Base-by-base conservation (phyloP, 805 yeast species). In the Sungouiella blattae region DNA sequence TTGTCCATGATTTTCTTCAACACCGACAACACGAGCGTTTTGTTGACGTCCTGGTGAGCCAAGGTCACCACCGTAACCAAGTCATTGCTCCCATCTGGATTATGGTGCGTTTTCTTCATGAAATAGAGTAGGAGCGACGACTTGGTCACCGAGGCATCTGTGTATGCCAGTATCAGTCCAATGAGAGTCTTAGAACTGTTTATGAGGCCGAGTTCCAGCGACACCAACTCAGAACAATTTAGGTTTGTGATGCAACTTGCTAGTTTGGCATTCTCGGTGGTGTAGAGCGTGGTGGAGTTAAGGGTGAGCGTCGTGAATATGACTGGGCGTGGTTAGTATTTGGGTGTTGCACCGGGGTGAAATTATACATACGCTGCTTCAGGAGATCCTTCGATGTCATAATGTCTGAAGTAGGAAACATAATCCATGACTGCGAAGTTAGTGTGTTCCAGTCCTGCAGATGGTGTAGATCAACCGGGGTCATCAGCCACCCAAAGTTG, bases 211-310 rank as follows among this genome's bases (percentile, higher is more conserved):
- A 77, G 54, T 34, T 77, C 81, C 43, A 69, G 73, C 11, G 79
- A 68, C 4, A 78, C 62, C 1, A 71, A 55, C 46, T 78, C 84
- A 1, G 74, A 63, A 37, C 80, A 69, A 44, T 75, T 76, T 32
- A 77, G 56, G 33, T 64, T 68, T 27, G 68, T 58, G 17, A 67
- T 42, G n/a, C 58, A 49, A 20, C 67, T 63, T 1, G 65, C 59
- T 25, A 78, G 53, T 16, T 59, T 61, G 29, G 58, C 54, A 49
- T 75, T 75, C 45, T 78, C 83, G 43, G 75, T 67, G 9, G 83
- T 72, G 52, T 73, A 79, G 11, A 78, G 59, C 0, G 83, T 77
- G 5, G 82, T 74, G 12, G 83, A 77, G 49, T 79, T 78, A 35
- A 62, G 55, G 4, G 78, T 69, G 26, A 74, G 58, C 3, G 78